These are phyloP conservation scores for Trichoderma harzianum DNA, from an alignment of 2,329 filamentous ascomycete species.

Conservation along the genomic window DNA sequence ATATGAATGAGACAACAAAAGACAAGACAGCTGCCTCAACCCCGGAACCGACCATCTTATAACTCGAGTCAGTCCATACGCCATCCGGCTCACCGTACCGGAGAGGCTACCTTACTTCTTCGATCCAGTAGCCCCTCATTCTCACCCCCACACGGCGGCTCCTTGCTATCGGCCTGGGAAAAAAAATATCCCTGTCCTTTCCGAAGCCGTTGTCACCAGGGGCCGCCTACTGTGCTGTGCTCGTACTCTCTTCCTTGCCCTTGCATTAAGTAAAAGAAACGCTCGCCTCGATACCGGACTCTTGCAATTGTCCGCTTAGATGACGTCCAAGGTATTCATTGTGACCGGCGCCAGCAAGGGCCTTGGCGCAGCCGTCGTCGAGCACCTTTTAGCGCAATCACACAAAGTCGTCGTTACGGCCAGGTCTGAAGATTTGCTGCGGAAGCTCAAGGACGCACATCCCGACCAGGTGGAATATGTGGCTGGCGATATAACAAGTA, in stretches of 20 bases:
- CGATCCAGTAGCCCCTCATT: not conserved
- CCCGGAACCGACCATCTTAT: slow-evolving; percentile 2
- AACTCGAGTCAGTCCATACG: not conserved
- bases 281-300: not conserved
- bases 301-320: slow-evolving; percentile 24
- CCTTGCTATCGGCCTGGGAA: slow-evolving; percentile 6
- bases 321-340: slow-evolving; percentile 64
- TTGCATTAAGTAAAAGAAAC: slow-evolving; percentile 2
- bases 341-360: slow-evolving; percentile 64
- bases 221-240: not conserved
- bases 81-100: not conserved
- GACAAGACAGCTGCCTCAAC: not conserved
- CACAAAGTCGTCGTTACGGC: slow-evolving; percentile 61
- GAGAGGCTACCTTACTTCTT: not conserved
- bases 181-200: not conserved
- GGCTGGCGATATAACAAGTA: slow-evolving; percentile 53
- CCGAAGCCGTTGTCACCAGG: not conserved
- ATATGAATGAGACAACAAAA: not conserved
- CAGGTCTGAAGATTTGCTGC: slow-evolving; percentile 48
- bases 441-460: slow-evolving; percentile 49
- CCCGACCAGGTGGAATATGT: slow-evolving; percentile 53
- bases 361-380: slow-evolving; percentile 55
- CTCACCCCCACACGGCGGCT: not conserved
- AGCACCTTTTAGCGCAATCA: slow-evolving; percentile 47
- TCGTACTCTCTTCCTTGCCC: not conserved